A percentile compares a stretch with the other conserved stretches of the same genome.
phyloP scores from a whole-genome alignment of 225 moss, liverwort and hornwort species.

The Pseudoscleropodium purum region DNA sequence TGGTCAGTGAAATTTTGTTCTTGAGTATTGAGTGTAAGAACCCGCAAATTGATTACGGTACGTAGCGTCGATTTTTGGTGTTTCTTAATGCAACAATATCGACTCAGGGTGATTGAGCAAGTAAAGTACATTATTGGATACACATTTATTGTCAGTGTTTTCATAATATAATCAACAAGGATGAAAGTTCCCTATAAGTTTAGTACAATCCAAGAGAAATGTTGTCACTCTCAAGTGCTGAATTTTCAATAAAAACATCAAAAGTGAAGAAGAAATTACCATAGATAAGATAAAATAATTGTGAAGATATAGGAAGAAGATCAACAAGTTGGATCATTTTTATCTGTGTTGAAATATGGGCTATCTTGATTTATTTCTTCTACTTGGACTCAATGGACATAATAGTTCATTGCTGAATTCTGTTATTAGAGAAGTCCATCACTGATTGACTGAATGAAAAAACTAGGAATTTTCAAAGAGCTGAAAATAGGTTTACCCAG shows the following conservation, averaged over 20 bases:
- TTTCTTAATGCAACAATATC: not conserved
- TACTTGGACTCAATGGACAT: not conserved
- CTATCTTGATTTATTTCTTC: not conserved
- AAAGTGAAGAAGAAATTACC: not conserved
- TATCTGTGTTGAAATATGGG: not conserved
- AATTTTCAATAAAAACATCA: not conserved
- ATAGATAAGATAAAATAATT: too few species aligned
- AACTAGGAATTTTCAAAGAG: not conserved
- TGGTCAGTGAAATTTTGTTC: not conserved
- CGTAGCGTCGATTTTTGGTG: not conserved
- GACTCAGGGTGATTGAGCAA: not conserved
- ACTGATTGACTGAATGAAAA: not conserved
- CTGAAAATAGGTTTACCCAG: not conserved
- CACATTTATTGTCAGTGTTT: not conserved
- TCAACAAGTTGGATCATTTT: not conserved
- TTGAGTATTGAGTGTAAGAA: not conserved
- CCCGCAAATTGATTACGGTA: not conserved
- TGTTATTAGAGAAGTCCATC: not conserved
- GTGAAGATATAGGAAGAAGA: not conserved
- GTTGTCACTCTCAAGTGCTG: not conserved
- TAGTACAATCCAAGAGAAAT: not conserved
- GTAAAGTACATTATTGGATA: too few species aligned
- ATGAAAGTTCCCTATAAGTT: not conserved
- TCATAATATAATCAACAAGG: not conserved
- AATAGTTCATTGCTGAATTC: not conserved